These are phyloP conservation scores for Astrothelium subdiscretum DNA, from an alignment of 495 filamentous ascomycete genomes.

Conservation along the genomic window DNA sequence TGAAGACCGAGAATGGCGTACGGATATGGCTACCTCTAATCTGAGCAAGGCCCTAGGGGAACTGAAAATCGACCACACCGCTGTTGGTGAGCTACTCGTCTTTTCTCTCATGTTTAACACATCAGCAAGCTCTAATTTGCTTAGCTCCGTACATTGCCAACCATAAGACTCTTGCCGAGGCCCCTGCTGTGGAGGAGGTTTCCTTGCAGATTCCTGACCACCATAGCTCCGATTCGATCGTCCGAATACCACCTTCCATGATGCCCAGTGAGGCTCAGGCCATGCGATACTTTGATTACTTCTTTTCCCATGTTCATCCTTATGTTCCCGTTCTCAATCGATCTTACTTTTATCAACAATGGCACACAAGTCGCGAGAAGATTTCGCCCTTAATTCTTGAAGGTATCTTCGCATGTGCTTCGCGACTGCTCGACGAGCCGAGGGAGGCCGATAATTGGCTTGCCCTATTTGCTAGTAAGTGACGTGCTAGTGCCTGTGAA, in stretches of 20 bases:
- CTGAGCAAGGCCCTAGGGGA: conserved; percentile 29
- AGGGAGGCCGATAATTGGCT: conserved; percentile 88
- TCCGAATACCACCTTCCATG: conserved; percentile 84
- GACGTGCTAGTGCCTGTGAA: no score
- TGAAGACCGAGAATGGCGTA: not conserved
- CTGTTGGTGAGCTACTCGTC: conserved; percentile 56
- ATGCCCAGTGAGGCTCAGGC: conserved; percentile 85
- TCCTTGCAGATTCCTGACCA: conserved; percentile 52
- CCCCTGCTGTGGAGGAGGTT: conserved; percentile 65
- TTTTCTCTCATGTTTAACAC: not conserved
- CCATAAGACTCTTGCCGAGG: conserved; percentile 49
- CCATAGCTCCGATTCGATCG: conserved; percentile 54
- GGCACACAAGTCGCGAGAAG: conserved; percentile 70
- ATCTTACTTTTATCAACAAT: conserved; percentile 76
- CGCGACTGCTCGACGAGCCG: conserved; percentile 69
- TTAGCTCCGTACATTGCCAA: conserved; percentile 76
- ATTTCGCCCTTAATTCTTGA: conserved; percentile 90
- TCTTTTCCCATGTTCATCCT: conserved; percentile 84
- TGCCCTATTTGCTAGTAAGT: conserved; percentile 77
- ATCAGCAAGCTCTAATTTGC: conserved; percentile 10
- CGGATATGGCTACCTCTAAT: conserved; percentile 2
- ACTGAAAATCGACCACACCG: conserved; percentile 75
- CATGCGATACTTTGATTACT: conserved; percentile 80
- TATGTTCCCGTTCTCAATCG: conserved; percentile 93
- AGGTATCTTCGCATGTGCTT: conserved; percentile 89